phyloP scores from a whole-genome alignment of 495 filamentous ascomycete species.

The Penicillium flavigenum region DNA sequence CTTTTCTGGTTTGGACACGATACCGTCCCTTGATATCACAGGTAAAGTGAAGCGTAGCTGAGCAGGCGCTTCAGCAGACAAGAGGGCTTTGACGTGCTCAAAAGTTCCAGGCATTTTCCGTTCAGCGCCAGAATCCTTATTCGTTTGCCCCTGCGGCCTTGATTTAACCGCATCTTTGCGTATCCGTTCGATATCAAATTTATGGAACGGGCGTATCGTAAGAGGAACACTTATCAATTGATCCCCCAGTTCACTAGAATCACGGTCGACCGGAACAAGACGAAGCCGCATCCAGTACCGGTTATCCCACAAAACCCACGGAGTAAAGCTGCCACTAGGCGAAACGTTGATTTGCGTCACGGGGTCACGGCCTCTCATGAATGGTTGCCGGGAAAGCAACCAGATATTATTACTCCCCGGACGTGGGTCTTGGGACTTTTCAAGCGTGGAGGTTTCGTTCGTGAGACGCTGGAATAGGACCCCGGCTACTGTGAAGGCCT shows the following conservation, averaged over 20 bases:
- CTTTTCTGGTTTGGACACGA: background rate
- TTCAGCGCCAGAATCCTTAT: background rate
- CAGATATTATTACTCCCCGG: slow-evolving; percentile 33
- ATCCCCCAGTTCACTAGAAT: background rate
- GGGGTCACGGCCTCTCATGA: slow-evolving; percentile 31
- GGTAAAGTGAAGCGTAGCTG: slow-evolving; percentile 42
- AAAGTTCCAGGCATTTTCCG: slow-evolving; percentile 2
- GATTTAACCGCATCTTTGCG: slow-evolving; percentile 10
- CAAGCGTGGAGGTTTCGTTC: slow-evolving; percentile 20
- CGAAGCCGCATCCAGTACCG: slow-evolving; percentile 75
- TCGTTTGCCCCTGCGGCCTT: background rate
- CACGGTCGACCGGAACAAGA: slow-evolving; percentile 9
- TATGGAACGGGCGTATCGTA: slow-evolving; percentile 51
- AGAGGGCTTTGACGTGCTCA: slow-evolving; percentile 10
- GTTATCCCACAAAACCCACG: slow-evolving; percentile 66
- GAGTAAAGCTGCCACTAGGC: slow-evolving; percentile 14
- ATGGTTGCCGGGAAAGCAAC: slow-evolving; percentile 54
- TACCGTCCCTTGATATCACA: slow-evolving; percentile 23
- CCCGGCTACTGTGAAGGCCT: slow-evolving; percentile 54
- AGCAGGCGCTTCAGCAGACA: slow-evolving; percentile 30
- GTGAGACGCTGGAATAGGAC: slow-evolving; percentile 53
- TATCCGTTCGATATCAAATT: slow-evolving; percentile 42
- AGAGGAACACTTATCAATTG: slow-evolving; percentile 23
- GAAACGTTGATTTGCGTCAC: slow-evolving; percentile 16
- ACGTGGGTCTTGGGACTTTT: slow-evolving; percentile 19